Evolutionary conservation across 2,329 filamentous ascomycete species (phyloP).

Genomic region (Escovopsis sp.): DNA sequence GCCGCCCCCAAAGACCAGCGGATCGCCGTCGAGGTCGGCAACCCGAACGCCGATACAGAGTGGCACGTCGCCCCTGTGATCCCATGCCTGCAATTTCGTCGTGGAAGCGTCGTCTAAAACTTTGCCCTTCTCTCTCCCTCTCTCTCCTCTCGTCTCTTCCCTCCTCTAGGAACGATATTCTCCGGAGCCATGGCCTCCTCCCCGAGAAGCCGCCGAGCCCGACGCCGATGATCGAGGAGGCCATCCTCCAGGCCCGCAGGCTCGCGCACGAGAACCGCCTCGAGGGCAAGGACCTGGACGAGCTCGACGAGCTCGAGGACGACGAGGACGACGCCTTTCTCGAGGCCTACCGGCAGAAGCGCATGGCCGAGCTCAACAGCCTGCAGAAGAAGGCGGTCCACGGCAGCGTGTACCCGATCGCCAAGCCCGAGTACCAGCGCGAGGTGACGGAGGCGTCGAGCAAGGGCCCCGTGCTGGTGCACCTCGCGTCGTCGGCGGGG

Average conservation of each 20-base stretch:
- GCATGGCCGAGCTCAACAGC: conserved; percentile 64
- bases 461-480: conserved; percentile 54
- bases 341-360: conserved; percentile 73
- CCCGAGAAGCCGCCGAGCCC: conserved; percentile 96
- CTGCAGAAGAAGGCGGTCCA: conserved; percentile 66
- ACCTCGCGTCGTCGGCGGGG: conserved; percentile 63
- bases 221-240: conserved; percentile 91
- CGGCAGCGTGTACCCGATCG: conserved; percentile 82
- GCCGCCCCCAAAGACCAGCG: conserved; percentile 47
- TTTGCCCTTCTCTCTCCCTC: conserved; percentile 6
- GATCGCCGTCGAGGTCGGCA: conserved; percentile 71
- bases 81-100: conserved; percentile 2
- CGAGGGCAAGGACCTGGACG: conserved; percentile 87
- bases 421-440: conserved; percentile 82
- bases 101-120: conserved; percentile 9
- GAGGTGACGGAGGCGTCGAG: conserved; percentile 86
- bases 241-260: conserved; percentile 65
- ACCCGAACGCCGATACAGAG: conserved; percentile 96
- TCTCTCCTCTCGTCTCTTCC: too few relatives aligned
- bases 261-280: conserved; percentile 84
- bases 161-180: conserved; percentile 92
- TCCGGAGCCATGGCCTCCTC: conserved; percentile 90
- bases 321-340: conserved; percentile 89
- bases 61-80: conserved; percentile 44
- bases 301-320: conserved; percentile 86